phyloP scores from a whole-genome alignment of 768 basidiomycete species.

The Mycena haematopus region DNA sequence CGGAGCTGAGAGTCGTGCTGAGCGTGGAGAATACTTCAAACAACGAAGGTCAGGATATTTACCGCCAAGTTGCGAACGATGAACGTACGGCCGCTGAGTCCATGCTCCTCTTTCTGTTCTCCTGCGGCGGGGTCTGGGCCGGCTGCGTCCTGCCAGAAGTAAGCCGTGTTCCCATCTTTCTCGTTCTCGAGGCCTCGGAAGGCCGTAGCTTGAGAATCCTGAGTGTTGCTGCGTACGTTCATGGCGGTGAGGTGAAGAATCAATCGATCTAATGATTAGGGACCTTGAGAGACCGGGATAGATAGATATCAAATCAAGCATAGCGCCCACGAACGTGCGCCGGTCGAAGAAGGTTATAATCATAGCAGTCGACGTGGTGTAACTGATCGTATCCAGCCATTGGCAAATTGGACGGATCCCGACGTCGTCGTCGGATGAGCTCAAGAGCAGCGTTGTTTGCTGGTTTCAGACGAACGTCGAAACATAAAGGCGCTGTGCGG shows the following conservation, averaged over 20 bases:
- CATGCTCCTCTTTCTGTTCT: background rate
- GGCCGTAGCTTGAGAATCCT: conserved; percentile 4
- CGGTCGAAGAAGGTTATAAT: background rate
- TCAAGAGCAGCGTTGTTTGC: too few relatives aligned
- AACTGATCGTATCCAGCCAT: too few relatives aligned
- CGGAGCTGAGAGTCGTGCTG: background rate
- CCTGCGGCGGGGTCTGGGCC: background rate
- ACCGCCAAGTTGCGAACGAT: background rate
- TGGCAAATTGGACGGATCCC: too few relatives aligned
- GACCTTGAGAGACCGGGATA: background rate
- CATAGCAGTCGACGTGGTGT: too few relatives aligned
- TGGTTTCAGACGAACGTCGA: too few relatives aligned
- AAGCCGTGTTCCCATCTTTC: conserved; percentile 1
- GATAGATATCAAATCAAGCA: background rate
- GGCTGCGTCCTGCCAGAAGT: background rate
- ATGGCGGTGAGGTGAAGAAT: conserved; percentile 2
- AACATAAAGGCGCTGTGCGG: too few relatives aligned
- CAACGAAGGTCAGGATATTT: background rate
- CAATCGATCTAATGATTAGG: background rate
- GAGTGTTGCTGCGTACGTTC: background rate
- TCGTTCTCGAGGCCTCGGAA: conserved; percentile 9
- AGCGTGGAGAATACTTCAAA: conserved; percentile 8
- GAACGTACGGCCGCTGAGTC: conserved; percentile 1
- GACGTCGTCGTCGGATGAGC: too few relatives aligned
- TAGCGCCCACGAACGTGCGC: background rate